Evolutionary conservation across 2,329 filamentous ascomycete genomes (phyloP), one percentile per base, ranked within the genome.

Genomic region (Fusarium bulbicola): DNA sequence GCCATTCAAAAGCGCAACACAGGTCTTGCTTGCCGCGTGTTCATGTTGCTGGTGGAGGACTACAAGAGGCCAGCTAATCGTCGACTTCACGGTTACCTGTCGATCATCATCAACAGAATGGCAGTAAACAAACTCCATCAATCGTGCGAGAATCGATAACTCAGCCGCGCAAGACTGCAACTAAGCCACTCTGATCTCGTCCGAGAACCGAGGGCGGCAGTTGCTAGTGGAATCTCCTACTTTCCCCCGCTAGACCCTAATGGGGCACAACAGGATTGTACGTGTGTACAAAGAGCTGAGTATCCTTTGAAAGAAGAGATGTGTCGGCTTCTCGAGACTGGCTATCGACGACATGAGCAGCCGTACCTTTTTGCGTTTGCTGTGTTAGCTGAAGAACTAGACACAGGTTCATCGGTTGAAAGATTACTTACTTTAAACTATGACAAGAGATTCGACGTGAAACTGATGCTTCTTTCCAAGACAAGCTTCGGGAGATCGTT

Each of bases 221-320:
- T 63, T 9, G 59, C 63, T 5, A 32, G 30, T 8, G 63, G 59
- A 12, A 20, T 66, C 11, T 5, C 16, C 3, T 36, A 43, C 3
- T 63, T 39, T 3, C 63, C 63, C 2, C 8, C 30, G 0, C 18
- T 26, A 20, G n/a, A 2, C 9, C 3, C 14, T 12, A 20, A 20
- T 4, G 39, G 18, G 6, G 12, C 5, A 12, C 30, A 10, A 1
- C 28, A 24, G 16, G 15, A 26, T 4, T 43, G 53, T 20, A 14
- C 12, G 2, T 57, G 39, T 20, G 11, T 2, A 4, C 15, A 20
- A 12, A 7, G 6, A 18, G 3, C 21, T 11, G 8, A 15, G 1
- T 32, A 57, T 21, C 15, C 15, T 21, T 26, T 58, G 3, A 18
- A 24, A 15, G 54, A 36, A 11, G 54, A 58, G 7, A 58, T 58